These are phyloP conservation scores for Fusarium fracticaudum DNA, from an alignment of 2,329 filamentous ascomycete genomes.

Conservation along the genomic window DNA sequence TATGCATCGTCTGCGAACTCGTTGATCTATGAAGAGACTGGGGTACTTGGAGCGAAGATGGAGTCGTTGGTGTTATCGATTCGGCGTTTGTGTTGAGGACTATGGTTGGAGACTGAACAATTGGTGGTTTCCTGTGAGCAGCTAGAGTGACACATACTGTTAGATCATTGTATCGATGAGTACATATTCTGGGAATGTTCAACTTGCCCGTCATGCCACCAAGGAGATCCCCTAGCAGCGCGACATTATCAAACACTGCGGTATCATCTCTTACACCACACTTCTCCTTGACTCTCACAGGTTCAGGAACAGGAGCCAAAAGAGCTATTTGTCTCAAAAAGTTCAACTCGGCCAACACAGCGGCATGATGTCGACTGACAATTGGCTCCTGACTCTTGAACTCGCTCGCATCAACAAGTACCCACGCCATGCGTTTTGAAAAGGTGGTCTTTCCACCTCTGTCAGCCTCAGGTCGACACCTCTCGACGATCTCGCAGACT, in stretches of 20 bases:
- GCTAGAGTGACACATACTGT: background rate
- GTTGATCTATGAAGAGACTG: background rate
- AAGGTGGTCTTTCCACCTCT: constrained; percentile 28
- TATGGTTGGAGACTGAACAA: background rate
- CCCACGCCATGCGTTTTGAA: constrained; percentile 38
- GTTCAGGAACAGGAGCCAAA: constrained; percentile 13
- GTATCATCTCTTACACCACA: background rate
- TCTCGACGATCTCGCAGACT: constrained; percentile 45
- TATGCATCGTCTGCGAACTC: background rate
- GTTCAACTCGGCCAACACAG: constrained; percentile 44
- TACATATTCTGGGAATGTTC: too few relatives aligned
- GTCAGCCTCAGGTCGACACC: constrained; percentile 38
- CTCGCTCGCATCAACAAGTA: constrained; percentile 37
- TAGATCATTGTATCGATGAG: background rate
- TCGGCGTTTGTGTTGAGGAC: background rate
- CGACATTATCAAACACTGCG: constrained; percentile 28
- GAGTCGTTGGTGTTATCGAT: too few relatives aligned
- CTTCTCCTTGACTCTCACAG: background rate
- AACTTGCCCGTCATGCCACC: constrained; percentile 10
- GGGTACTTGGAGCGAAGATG: background rate
- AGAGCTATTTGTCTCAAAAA: constrained; percentile 39
- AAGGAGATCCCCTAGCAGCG: constrained; percentile 29
- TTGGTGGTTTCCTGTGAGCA: background rate
- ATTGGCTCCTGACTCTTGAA: constrained; percentile 42
- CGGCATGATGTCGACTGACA: constrained; percentile 42